Conservation (phyloP, 148 eudicot species). For the Salicornia ramosissima region DNA sequence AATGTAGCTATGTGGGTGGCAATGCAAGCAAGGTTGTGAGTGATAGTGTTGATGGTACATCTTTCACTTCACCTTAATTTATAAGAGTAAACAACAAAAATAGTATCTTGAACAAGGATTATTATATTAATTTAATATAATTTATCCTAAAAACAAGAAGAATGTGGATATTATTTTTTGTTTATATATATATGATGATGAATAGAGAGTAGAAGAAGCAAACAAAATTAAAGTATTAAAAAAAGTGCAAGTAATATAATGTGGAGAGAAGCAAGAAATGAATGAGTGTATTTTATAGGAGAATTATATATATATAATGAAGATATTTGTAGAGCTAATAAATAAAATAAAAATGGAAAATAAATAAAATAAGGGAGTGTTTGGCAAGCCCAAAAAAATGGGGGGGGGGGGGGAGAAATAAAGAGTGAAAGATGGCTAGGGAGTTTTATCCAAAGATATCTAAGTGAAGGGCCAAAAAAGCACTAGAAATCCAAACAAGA, state of each 20-base stretch:
- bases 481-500: slow-evolving; percentile 60
- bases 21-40: slow-evolving; percentile 64
- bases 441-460: slow-evolving; percentile 67
- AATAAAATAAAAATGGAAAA: too few species aligned
- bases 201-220: not conserved
- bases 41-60: slow-evolving; percentile 31
- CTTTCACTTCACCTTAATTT: not conserved
- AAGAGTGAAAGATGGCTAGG: too few species aligned
- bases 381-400: not conserved
- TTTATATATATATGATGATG: not conserved
- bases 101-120: not conserved
- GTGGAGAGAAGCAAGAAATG: not conserved
- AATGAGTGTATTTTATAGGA: not conserved
- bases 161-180: too few species aligned
- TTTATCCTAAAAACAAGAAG: slow-evolving; percentile 6
- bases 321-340: slow-evolving; percentile 15
- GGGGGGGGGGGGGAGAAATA: too few species aligned
- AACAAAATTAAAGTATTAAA: slow-evolving; percentile 19
- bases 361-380: too few species aligned
- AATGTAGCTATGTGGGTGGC: slow-evolving; percentile 73
- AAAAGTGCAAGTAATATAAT: slow-evolving; percentile 18
- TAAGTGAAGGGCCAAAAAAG: slow-evolving; percentile 81
- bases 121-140: not conserved
- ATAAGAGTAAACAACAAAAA: not conserved
- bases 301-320: not conserved